Evolutionary conservation across 2,329 filamentous ascomycete species (phyloP), one percentile per base, ranked within the genome.

Genomic region (Raffaelea ambrosiae): DNA sequence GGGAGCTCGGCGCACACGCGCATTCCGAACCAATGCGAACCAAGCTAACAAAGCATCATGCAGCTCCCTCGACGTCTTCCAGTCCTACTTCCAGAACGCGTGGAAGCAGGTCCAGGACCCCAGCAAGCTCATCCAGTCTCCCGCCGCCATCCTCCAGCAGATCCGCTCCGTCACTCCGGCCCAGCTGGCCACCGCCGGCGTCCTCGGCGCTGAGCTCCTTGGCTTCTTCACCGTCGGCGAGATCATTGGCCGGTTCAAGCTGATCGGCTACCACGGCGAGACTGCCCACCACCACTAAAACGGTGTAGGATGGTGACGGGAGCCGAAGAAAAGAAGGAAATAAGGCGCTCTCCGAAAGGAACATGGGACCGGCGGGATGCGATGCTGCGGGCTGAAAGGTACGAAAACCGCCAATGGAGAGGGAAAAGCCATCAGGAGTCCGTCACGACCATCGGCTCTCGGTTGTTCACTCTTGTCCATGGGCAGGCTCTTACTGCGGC

Each of bases 221-320:
- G 93, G 93, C 53, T 98, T 98, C 80, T 98, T 97, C 79, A 94
- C 90, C 53, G 81, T 97, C 48, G 93, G 93, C 56, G 90, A 97
- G 78, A 97, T 98, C 68, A 83, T 98, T 61, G 93, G 93, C 61
- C 81, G 90, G 63, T 81, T 93, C 73, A 97, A 98, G 85, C 68
- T 98, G 59, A 77, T 98, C 59, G 93, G 93, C 55, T 98, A 98
- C 78, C 79, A 78, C 68, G 86, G 86, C 63, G 80, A 86, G 65
- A 63, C 65, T 55, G 67, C 67, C 41, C 54, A 73, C 55, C 77
- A 83, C 66, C 79, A 80, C 69, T 80, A 73, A 72, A 39, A 9
- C 8, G 7, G 35, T 38, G n/a, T 16, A 16, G 33, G 16, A 42
- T 18, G 36, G 39, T 9, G 4, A 3, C 19, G 39, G 35, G 22